These are phyloP conservation scores for Trichoderma lentiforme DNA, from an alignment of 2,329 filamentous ascomycete species.

Conservation along the genomic window DNA sequence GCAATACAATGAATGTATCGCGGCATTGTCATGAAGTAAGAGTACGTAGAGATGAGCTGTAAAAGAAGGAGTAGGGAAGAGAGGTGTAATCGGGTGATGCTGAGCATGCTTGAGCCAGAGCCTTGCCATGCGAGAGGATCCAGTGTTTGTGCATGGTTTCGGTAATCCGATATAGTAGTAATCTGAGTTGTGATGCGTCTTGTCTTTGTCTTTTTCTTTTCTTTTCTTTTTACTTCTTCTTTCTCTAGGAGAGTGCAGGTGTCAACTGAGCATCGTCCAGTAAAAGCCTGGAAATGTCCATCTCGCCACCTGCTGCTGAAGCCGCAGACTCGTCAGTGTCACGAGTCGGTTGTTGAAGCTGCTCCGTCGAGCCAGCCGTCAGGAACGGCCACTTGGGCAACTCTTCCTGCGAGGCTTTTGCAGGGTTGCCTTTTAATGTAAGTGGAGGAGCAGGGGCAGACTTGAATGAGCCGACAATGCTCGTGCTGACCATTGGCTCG, in stretches of 20 bases:
- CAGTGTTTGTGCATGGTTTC: not conserved
- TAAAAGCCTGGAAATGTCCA: conserved; percentile 60
- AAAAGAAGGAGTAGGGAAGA: not conserved
- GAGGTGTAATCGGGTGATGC: not conserved
- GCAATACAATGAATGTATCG: not conserved
- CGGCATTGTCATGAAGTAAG: not conserved
- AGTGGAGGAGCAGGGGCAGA: conserved; percentile 32
- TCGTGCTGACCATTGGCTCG: conserved; percentile 51
- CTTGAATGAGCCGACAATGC: conserved; percentile 46
- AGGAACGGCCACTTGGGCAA: conserved; percentile 42
- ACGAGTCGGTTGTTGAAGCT: conserved; percentile 30
- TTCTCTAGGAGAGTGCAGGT: not conserved
- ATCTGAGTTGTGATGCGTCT: not conserved
- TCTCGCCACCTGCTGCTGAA: conserved; percentile 50
- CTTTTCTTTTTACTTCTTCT: not conserved
- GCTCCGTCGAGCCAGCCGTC: conserved; percentile 31
- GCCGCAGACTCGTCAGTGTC: conserved; percentile 45
- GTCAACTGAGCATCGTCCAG: conserved; percentile 48
- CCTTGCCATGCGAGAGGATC: not conserved
- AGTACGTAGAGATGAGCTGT: not conserved
- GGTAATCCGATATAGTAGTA: not conserved
- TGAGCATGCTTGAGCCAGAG: not conserved
- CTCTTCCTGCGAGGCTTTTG: conserved; percentile 47
- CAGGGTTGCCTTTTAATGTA: conserved; percentile 33
- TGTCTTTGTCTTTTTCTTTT: not conserved